Conservation (phyloP, 2,329 filamentous ascomycete species). For the Trichoderma sp. region DNA sequence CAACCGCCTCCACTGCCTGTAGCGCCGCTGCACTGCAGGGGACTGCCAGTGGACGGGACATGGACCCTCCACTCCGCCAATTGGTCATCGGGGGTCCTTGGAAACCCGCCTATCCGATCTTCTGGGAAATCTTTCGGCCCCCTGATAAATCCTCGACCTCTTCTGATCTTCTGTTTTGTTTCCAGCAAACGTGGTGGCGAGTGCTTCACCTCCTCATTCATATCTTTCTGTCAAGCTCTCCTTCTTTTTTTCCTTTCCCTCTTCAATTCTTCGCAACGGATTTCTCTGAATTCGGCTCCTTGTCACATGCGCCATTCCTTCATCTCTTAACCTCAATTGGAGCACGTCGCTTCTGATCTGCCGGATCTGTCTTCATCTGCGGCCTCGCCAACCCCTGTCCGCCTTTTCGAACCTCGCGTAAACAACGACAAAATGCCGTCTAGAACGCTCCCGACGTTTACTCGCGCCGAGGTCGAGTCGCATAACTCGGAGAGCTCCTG, state of each 20-base stretch:
- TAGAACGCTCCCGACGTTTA: constrained; percentile 80
- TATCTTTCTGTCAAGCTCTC: neutral
- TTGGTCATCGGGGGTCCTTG: constrained; percentile 23
- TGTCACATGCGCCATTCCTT: constrained; percentile 16
- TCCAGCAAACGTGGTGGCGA: neutral
- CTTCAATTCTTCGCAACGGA: too few relatives aligned
- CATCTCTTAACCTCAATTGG: neutral
- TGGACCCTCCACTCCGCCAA: constrained; percentile 35
- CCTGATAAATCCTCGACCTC: constrained; percentile 16
- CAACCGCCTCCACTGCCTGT: neutral
- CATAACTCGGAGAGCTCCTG: constrained; percentile 83
- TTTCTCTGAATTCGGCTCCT: neutral
- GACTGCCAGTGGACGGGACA: constrained; percentile 1
- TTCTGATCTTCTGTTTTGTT: neutral
- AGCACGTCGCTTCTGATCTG: neutral
- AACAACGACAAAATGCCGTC: constrained; percentile 64
- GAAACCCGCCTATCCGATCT: constrained; percentile 20
- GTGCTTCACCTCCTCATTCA: constrained; percentile 6
- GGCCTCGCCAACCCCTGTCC: constrained; percentile 23
- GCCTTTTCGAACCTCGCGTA: constrained; percentile 16
- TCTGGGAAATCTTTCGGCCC: constrained; percentile 13
- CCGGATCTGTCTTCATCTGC: constrained; percentile 27
- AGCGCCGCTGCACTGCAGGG: constrained; percentile 30
- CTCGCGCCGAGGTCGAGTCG: constrained; percentile 74
- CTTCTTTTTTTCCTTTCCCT: neutral